Evolutionary conservation across 352 stramenopile species (phyloP).

Genomic region (Globisporangium spiculum): DNA sequence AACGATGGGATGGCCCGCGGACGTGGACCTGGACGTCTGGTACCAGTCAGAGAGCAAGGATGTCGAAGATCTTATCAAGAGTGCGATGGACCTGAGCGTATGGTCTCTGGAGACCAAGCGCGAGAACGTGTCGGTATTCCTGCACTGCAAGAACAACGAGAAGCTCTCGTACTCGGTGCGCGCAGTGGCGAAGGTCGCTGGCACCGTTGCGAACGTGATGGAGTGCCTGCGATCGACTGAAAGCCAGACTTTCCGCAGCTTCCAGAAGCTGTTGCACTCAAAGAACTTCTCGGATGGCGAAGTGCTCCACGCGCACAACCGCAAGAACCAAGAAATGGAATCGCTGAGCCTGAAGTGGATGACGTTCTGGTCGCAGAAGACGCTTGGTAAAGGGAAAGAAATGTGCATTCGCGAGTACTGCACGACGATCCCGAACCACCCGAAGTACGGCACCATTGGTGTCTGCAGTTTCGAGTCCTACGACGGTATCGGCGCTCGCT

Average conservation of each 20-base stretch:
- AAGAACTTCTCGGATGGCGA: constrained; percentile 79
- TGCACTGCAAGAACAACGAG: constrained; percentile 84
- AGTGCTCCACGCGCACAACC: constrained; percentile 62
- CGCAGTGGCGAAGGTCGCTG: constrained; percentile 61
- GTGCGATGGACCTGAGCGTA: constrained; percentile 63
- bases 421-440: constrained; percentile 51
- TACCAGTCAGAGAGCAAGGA: constrained; percentile 71
- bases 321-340: constrained; percentile 36
- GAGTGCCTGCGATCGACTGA: constrained; percentile 74
- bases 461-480: constrained; percentile 82
- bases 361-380: constrained; percentile 73
- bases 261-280: constrained; percentile 74
- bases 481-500: constrained; percentile 68
- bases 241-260: constrained; percentile 48
- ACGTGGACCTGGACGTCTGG: constrained; percentile 76
- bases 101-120: constrained; percentile 74
- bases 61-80: constrained; percentile 67
- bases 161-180: constrained; percentile 72
- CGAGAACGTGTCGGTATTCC: constrained; percentile 63
- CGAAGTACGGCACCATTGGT: constrained; percentile 56
- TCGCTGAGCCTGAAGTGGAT: constrained; percentile 85
- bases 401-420: constrained; percentile 84
- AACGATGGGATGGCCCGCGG: constrained; percentile 49
- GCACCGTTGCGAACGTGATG: constrained; percentile 67
- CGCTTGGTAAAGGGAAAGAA: constrained; percentile 76